A percentile compares a stretch with the other conserved stretches of the same genome.
phyloP scores from a whole-genome alignment of 345 rosid genomes.

The Kernera saxatilis region DNA sequence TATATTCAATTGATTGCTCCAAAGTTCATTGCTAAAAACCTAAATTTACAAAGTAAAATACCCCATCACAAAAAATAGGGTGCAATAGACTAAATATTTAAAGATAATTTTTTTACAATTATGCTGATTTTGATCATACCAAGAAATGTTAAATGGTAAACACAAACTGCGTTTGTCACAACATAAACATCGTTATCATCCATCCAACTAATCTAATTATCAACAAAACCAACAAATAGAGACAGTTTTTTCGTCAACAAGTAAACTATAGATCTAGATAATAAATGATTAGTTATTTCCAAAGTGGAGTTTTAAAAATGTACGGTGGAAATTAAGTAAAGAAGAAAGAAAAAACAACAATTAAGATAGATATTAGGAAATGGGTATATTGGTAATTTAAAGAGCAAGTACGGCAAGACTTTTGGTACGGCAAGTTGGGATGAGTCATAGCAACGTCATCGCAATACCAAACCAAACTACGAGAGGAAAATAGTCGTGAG shows the following conservation, averaged over 20 bases:
- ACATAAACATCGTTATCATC: background rate
- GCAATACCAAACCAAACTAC: conserved; percentile 16
- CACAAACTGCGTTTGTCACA: background rate
- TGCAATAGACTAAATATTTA: too few species aligned
- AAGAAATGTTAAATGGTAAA: background rate
- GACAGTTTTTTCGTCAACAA: background rate
- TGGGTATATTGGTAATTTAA: conserved; percentile 16
- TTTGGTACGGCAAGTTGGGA: conserved; percentile 33
- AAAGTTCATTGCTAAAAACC: background rate
- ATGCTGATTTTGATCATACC: background rate
- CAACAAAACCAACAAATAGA: background rate
- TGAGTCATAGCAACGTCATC: conserved; percentile 29
- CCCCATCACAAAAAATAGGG: background rate
- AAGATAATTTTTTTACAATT: too few species aligned
- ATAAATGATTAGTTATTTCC: too few species aligned
- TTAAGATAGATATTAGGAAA: background rate
- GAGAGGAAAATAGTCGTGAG: conserved; percentile 25
- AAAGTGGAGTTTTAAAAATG: too few species aligned
- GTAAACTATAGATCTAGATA: background rate
- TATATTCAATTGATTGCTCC: background rate
- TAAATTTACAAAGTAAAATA: background rate
- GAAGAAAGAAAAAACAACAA: too few species aligned
- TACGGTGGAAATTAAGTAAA: background rate
- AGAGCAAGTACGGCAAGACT: conserved; percentile 23
- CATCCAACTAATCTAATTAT: background rate